Percentiles rank a stretch among this genome's conserved stretches.
Evolutionary conservation across 2,329 filamentous ascomycete genomes (phyloP).

Genomic region (Furcasterigmium sp.): DNA sequence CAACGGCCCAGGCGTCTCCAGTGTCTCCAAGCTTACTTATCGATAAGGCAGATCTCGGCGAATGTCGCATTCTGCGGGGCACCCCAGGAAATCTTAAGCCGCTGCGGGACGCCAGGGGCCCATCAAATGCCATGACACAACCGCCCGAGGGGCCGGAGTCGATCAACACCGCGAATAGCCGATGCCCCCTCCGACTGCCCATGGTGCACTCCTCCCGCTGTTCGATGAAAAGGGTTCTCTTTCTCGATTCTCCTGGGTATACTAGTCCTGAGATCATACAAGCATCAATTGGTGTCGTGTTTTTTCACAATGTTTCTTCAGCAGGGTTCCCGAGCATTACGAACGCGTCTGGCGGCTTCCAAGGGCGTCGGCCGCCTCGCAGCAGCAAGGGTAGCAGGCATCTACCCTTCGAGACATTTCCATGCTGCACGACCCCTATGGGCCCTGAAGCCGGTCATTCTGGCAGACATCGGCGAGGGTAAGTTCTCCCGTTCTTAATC

Average conservation of each 20-base stretch:
- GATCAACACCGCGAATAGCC: slow-evolving; percentile 15
- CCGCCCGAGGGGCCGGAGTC: slow-evolving; percentile 1
- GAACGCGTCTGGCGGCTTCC: slow-evolving; percentile 44
- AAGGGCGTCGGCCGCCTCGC: slow-evolving; percentile 30
- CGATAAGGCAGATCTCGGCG: not conserved
- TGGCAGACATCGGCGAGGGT: slow-evolving; percentile 87
- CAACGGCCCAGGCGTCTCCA: not conserved
- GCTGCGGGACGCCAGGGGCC: not conserved
- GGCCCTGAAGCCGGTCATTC: slow-evolving; percentile 70
- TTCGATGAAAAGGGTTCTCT: not conserved
- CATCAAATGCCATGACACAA: not conserved
- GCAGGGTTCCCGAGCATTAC: slow-evolving; percentile 42
- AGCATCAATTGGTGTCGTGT: not conserved
- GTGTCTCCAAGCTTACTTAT: not conserved
- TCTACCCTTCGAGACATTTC: slow-evolving; percentile 37
- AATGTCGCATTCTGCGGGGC: not conserved
- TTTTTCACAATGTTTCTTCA: slow-evolving; percentile 47
- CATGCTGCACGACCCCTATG: slow-evolving; percentile 43
- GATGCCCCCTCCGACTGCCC: too few relatives aligned
- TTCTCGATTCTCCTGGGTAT: not conserved
- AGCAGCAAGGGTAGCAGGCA: slow-evolving; percentile 20
- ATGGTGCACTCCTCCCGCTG: not conserved
- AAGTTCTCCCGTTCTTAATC: slow-evolving; percentile 12
- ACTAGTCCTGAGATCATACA: not conserved
- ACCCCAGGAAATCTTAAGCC: not conserved